Evolutionary conservation across 139 green algal species (phyloP).

Genomic region (Chlamydomonas urium): DNA sequence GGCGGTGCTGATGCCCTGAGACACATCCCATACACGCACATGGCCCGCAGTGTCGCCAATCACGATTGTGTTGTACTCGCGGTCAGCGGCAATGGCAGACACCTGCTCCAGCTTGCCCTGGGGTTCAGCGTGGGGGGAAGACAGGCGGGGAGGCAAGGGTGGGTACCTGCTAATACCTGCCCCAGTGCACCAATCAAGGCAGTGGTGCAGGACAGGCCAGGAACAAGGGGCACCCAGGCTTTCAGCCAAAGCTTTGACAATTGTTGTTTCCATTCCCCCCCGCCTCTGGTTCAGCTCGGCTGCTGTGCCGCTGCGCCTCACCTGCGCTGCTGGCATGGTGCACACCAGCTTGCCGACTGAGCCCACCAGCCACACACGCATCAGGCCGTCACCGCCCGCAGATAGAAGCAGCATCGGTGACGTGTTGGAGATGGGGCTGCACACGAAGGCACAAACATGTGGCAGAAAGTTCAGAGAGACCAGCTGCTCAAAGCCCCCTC

Average conservation of each 20-base stretch:
- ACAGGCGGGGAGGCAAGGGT: neutral
- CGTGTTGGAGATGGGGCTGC: neutral
- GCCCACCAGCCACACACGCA: constrained; percentile 62
- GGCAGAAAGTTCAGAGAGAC: too few relatives aligned
- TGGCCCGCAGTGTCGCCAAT: constrained; percentile 65
- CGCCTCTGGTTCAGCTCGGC: too few relatives aligned
- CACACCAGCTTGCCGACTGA: constrained; percentile 44
- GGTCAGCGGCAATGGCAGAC: constrained; percentile 18
- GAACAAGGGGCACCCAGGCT: too few relatives aligned
- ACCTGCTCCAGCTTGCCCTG: constrained; percentile 47
- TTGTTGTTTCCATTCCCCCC: too few relatives aligned
- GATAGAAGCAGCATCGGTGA: constrained; percentile 53
- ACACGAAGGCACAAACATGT: too few relatives aligned
- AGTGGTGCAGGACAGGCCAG: too few relatives aligned
- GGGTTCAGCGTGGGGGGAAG: too few relatives aligned
- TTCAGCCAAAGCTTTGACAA: too few relatives aligned
- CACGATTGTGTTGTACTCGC: neutral
- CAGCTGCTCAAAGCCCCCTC: too few relatives aligned
- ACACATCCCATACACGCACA: constrained; percentile 61
- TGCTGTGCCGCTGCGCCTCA: too few relatives aligned
- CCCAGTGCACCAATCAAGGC: too few relatives aligned
- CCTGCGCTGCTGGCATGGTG: constrained; percentile 42
- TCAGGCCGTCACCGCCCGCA: constrained; percentile 53
- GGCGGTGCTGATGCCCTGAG: constrained; percentile 34
- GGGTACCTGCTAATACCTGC: too few relatives aligned